Evolutionary conservation across 129 eudicot genomes (phyloP).

Genomic region (carrot (Daucus carota)): DH1_v3.0 NC_030387.2:2537001-2537500

Average conservation of each 20-base stretch:
- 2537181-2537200: constrained; percentile 51
- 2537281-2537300: constrained; percentile 81
- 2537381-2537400: neutral
- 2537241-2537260: constrained; percentile 82
- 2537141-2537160: constrained; percentile 84
- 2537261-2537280: constrained; percentile 79
- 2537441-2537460: neutral
- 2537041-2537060: neutral
- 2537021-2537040: constrained; percentile 48
- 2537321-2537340: constrained; percentile 97
- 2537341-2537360: constrained; percentile 28
- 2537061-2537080: neutral
- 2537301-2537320: constrained; percentile 68
- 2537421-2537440: neutral
- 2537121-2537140: constrained; percentile 81
- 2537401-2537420: neutral
- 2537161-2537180: constrained; percentile 78
- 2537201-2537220: constrained; percentile 69
- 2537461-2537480: constrained; percentile 8
- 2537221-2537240: constrained; percentile 77
- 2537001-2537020: constrained; percentile 77
- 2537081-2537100: neutral
- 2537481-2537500: constrained; percentile 85
- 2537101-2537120: constrained; percentile 87
- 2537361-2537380: neutral